Evolutionary conservation across 306 rosid genomes (phyloP).

Genomic region (Cajanus cajan): DNA sequence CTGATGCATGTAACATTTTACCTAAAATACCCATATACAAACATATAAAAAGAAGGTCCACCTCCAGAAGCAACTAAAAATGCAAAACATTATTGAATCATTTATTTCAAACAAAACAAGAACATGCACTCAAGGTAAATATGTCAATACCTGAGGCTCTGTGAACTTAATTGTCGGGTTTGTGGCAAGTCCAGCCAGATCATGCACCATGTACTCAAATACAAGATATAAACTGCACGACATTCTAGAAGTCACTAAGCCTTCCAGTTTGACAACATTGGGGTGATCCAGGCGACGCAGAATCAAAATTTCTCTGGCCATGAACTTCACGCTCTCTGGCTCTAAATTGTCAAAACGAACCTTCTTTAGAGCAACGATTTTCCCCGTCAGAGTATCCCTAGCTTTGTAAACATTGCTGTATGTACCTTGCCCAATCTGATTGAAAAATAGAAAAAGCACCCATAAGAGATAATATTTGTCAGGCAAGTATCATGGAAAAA

Average conservation of each 20-base stretch:
- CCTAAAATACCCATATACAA: slow-evolving; percentile 33
- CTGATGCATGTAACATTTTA: slow-evolving; percentile 52
- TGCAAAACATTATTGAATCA: background rate
- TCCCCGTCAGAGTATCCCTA: slow-evolving; percentile 42
- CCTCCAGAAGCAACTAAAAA: background rate
- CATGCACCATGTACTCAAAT: slow-evolving; percentile 52
- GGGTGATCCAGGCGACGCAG: slow-evolving; percentile 52
- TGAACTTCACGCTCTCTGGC: slow-evolving; percentile 52
- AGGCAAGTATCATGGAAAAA: background rate
- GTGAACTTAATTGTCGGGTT: slow-evolving; percentile 47
- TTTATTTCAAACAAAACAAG: slow-evolving; percentile 18
- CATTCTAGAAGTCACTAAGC: slow-evolving; percentile 52
- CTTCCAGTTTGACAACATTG: slow-evolving; percentile 47
- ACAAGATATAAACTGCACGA: slow-evolving; percentile 51
- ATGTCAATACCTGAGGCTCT: slow-evolving; percentile 38
- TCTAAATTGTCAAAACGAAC: slow-evolving; percentile 52
- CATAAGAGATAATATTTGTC: slow-evolving; percentile 24
- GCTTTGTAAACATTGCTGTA: slow-evolving; percentile 53
- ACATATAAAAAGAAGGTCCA: background rate
- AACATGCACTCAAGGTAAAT: slow-evolving; percentile 9
- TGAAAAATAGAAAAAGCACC: slow-evolving; percentile 19
- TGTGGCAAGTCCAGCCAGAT: slow-evolving; percentile 55
- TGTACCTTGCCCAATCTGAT: slow-evolving; percentile 53
- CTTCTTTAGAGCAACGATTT: slow-evolving; percentile 49
- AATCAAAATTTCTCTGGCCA: slow-evolving; percentile 51